Base-by-base conservation (phyloP, 2,329 filamentous ascomycete species). In the Rhytidhysteron rufulum region DNA sequence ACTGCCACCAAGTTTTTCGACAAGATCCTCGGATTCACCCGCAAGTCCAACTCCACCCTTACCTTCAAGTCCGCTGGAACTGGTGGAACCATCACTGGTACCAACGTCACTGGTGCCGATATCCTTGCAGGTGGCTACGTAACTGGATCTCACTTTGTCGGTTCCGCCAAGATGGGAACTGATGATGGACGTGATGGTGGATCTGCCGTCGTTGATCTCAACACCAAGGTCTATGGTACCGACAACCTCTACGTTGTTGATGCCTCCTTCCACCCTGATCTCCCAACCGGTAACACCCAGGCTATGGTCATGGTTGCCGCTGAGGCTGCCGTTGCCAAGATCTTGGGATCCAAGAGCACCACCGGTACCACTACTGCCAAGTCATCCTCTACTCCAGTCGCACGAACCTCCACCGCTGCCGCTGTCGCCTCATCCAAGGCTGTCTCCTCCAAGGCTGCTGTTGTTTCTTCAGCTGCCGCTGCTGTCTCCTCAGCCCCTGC, bases 191-290 rank as follows among this genome's bases (percentile, higher is more conserved):
- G 74, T 5, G 48, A 64, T 34, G 66, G 66, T 31, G 79, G 80
- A 13, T 73, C 69, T 5, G 68, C 78, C 1, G 82, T 85, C 2
- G 81, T 85, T 1, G 82, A 85, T 49, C 58, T 71, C 9, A 69
- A 85, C 62, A 77, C 79, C 41, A 78, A 76, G 62, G 79, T 85
- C 5, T 85, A 79, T 53, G 55, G 55, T 17, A 59, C 55, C 4
- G 53, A 57, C 27, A 57, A 59, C 24, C 36, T 57, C n/a, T 62
- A 55, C 45, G 43, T 60, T n/a, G 79, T 86, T 4, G 82, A 86
- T 52, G 82, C 78, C 1, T 78, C 76, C 45, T 81, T 86, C 53
- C 82, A 84, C 67, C 80, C 82, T 0, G 82, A 82, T 42, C 75
- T 84, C 54, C 72, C 80, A 2, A 79, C 79, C 0, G 78, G 80